Evolutionary conservation across 2,329 filamentous ascomycete genomes (phyloP).

Genomic region (Sporothrix mexicana): DNA sequence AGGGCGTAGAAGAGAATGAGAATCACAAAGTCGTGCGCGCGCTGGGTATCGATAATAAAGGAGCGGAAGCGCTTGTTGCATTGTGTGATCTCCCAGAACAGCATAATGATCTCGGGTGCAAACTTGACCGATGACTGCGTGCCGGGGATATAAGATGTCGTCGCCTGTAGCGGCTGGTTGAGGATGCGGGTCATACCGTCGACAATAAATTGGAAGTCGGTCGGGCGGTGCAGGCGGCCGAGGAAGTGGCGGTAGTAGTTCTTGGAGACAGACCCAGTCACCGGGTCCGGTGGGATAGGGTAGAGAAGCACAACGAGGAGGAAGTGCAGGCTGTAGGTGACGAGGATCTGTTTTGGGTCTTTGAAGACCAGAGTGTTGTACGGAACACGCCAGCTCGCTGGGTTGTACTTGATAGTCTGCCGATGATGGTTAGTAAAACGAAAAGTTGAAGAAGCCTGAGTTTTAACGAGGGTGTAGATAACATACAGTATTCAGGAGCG

Average conservation of each 20-base stretch:
- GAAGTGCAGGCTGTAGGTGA: conserved; percentile 90
- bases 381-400: conserved; percentile 89
- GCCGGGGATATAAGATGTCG: conserved; percentile 84
- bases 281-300: conserved; percentile 66
- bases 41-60: conserved; percentile 94
- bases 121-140: conserved; percentile 81
- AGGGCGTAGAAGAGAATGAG: conserved; percentile 91
- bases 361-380: conserved; percentile 93
- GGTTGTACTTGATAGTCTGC: conserved; percentile 95
- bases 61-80: conserved; percentile 97
- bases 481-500: conserved; percentile 87
- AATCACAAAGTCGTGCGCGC: conserved; percentile 90
- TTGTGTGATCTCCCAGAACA: conserved; percentile 97
- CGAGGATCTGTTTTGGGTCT: conserved; percentile 85
- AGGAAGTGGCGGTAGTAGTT: conserved; percentile 95
- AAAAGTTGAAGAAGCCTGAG: neutral
- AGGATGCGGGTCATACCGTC: conserved; percentile 93
- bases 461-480: neutral
- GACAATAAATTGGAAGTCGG: conserved; percentile 97
- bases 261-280: conserved; percentile 63
- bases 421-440: conserved; percentile 27
- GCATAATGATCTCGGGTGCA: conserved; percentile 93
- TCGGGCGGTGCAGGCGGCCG: conserved; percentile 85
- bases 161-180: conserved; percentile 89
- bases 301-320: conserved; percentile 86